These are phyloP conservation scores for Garcia nutans DNA, from an alignment of 345 rosid species.

Conservation along the genomic window DNA sequence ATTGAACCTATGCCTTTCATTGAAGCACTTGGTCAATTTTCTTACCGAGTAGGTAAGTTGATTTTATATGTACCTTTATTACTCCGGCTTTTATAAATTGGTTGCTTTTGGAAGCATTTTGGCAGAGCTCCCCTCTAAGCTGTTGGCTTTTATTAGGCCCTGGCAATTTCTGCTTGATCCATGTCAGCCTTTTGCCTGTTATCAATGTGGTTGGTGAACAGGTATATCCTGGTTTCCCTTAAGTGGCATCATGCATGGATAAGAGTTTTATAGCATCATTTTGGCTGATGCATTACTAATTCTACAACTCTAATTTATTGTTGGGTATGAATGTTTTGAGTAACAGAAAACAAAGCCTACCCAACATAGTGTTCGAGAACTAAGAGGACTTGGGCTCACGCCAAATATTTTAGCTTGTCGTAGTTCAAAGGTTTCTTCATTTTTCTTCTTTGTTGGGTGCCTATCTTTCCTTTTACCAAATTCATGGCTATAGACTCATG, in stretches of 20 bases:
- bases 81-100: not conserved
- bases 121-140: not conserved
- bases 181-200: constrained; percentile 98
- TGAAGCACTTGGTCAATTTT: constrained; percentile 95
- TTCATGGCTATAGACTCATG: not conserved
- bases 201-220: constrained; percentile 96
- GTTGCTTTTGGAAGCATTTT: not conserved
- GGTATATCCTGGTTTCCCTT: constrained; percentile 36
- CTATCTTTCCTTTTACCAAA: not conserved
- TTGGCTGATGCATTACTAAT: not conserved
- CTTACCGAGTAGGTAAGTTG: constrained; percentile 80
- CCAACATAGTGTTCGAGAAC: constrained; percentile 86
- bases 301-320: not conserved
- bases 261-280: not conserved
- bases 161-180: constrained; percentile 91
- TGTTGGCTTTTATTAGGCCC: constrained; percentile 50
- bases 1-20: constrained; percentile 97
- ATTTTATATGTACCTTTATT: constrained; percentile 1
- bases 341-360: constrained; percentile 97
- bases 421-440: constrained; percentile 56
- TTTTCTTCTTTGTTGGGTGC: constrained; percentile 10
- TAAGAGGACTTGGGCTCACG: constrained; percentile 83
- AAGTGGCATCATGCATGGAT: not conserved
- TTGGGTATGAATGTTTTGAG: not conserved
- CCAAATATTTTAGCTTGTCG: constrained; percentile 95